Percentiles rank a stretch among this genome's conserved stretches.
phyloP scores from a whole-genome alignment of 768 basidiomycete species.

The Boletus huronensis region DNA sequence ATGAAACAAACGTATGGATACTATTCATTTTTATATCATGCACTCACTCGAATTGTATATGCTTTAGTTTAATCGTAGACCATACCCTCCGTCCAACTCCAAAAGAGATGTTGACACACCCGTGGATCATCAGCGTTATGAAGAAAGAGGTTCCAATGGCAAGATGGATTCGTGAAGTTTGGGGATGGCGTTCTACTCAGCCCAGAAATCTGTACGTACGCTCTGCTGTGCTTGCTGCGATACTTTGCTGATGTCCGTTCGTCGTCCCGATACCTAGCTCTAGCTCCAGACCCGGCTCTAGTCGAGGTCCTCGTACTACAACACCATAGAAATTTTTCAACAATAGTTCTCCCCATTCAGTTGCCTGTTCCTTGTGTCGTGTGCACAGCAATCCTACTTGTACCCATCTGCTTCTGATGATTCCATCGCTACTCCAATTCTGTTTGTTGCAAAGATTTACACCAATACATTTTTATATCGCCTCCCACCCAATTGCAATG shows the following conservation, averaged over 20 bases:
- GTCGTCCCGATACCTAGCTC: conserved; percentile 6
- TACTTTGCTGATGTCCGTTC: not conserved
- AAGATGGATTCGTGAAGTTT: conserved; percentile 82
- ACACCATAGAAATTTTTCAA: conserved; percentile 22
- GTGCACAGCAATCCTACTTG: conserved; percentile 22
- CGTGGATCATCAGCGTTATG: conserved; percentile 77
- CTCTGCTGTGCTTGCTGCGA: not conserved
- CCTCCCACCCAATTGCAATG: conserved; percentile 7
- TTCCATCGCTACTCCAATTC: conserved; percentile 9
- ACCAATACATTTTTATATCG: conserved; percentile 17
- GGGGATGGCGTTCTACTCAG: conserved; percentile 62
- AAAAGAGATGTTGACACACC: conserved; percentile 76
- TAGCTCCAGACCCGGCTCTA: conserved; percentile 29
- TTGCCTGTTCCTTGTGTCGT: conserved; percentile 8
- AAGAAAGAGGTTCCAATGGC: conserved; percentile 85
- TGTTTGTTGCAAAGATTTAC: conserved; percentile 21
- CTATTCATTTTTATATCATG: not conserved
- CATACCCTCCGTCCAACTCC: conserved; percentile 71
- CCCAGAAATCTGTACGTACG: conserved; percentile 24
- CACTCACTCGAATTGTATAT: conserved; percentile 3
- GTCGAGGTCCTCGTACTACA: conserved; percentile 25
- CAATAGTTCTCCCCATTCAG: not conserved
- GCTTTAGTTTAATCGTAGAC: conserved; percentile 64
- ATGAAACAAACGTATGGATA: conserved; percentile 72
- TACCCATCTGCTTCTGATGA: conserved; percentile 15